phyloP scores from a whole-genome alignment of 2,329 filamentous ascomycete genomes.

The Elsinoe fawcettii region DNA sequence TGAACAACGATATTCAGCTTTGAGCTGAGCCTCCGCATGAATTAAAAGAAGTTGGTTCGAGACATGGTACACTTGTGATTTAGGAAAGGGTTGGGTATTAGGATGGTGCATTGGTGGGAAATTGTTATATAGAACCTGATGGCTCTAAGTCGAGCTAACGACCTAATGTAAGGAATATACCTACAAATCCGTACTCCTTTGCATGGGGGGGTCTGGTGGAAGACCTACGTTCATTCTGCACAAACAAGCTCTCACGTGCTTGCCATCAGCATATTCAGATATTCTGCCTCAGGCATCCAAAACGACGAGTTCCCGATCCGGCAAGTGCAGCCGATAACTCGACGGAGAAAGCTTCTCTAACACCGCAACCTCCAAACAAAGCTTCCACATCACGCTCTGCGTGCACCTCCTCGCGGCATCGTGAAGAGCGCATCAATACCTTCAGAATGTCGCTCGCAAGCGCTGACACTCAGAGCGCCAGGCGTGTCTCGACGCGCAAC shows the following conservation, averaged over 20 bases:
- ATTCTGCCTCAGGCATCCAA: background rate
- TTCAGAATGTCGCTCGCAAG: slow-evolving; percentile 14
- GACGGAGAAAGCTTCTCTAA: slow-evolving; percentile 14
- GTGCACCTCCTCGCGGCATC: background rate
- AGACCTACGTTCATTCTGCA: background rate
- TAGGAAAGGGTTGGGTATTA: background rate
- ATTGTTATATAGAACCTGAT: background rate
- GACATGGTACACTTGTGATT: background rate
- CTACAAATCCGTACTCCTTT: background rate
- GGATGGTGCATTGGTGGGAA: background rate
- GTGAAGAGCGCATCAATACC: background rate
- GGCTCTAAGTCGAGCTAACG: background rate
- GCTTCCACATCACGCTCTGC: slow-evolving; percentile 10
- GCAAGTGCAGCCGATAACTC: background rate
- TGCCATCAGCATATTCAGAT: background rate
- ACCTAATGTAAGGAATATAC: background rate
- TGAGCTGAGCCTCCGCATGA: slow-evolving; percentile 33
- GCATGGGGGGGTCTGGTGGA: background rate
- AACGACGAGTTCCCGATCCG: background rate
- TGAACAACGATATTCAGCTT: slow-evolving; percentile 81
- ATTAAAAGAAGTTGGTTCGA: background rate
- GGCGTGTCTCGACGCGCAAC: slow-evolving; percentile 31
- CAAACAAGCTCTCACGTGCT: background rate
- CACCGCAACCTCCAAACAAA: background rate
- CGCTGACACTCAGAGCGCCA: slow-evolving; percentile 22